A percentile compares a stretch with the other conserved stretches of the same genome.
Conservation (phyloP, 2,329 filamentous ascomycete genomes). For the Eurotiales sp. region DNA sequence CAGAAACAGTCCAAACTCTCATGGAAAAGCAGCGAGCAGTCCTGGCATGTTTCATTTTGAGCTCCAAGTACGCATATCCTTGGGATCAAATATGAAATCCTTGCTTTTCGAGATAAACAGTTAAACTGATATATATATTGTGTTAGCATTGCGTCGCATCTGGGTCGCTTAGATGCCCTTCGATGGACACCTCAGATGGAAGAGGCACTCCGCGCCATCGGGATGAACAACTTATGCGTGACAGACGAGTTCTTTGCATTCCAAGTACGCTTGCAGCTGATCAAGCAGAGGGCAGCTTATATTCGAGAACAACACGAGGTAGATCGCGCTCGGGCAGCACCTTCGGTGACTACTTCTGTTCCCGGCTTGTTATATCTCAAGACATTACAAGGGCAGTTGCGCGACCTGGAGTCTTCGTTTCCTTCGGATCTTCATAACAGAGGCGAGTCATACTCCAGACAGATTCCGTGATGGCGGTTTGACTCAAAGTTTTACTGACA, state of each 20-base stretch:
- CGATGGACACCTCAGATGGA: slow-evolving; percentile 41
- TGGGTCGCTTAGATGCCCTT: slow-evolving; percentile 32
- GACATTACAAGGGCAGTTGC: slow-evolving; percentile 27
- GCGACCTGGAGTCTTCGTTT: slow-evolving; percentile 29
- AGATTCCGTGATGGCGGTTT: no score
- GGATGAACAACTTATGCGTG: slow-evolving; percentile 22
- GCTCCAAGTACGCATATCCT: slow-evolving; percentile 24
- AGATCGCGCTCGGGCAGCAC: slow-evolving; percentile 16
- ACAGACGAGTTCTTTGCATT: slow-evolving; percentile 29
- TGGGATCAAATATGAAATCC: no score
- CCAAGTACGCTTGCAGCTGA: slow-evolving; percentile 37
- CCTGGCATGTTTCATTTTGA: slow-evolving; percentile 30
- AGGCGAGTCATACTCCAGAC: slow-evolving; percentile 12
- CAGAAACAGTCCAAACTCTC: slow-evolving; percentile 17
- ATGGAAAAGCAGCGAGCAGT: slow-evolving; percentile 28
- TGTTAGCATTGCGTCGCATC: slow-evolving; percentile 31
- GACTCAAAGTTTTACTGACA: neutral
- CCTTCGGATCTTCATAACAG: slow-evolving; percentile 18
- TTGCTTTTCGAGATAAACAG: no score
- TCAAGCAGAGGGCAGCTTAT: slow-evolving; percentile 26
- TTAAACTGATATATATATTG: slow-evolving; percentile 14
- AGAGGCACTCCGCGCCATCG: slow-evolving; percentile 29
- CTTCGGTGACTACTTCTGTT: neutral
- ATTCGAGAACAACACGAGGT: slow-evolving; percentile 28
- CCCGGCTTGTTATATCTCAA: slow-evolving; percentile 26